Evolutionary conservation across 805 yeast species (phyloP).

Genomic region (Candida nitratophila): DNA sequence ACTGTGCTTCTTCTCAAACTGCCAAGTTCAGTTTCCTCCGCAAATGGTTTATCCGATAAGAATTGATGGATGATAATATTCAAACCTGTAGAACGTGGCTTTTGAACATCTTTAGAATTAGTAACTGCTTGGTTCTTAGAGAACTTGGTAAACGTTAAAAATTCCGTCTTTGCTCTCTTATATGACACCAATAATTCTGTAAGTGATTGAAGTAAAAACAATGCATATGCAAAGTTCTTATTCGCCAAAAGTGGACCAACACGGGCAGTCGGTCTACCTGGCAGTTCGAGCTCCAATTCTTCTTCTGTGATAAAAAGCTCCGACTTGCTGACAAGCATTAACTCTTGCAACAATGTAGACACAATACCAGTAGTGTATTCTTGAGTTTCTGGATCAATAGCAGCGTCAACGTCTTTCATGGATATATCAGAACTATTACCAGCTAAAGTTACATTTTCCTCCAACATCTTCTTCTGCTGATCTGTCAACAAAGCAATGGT

Average conservation of each 20-base stretch:
- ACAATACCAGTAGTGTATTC: not conserved
- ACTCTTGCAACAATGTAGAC: not conserved
- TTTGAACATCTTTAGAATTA: slow-evolving; percentile 30
- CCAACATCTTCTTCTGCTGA: slow-evolving; percentile 7
- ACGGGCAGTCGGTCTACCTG: no score
- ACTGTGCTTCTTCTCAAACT: slow-evolving; percentile 47
- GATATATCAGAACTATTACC: not conserved
- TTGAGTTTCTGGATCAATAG: not conserved
- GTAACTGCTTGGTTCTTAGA: slow-evolving; percentile 43
- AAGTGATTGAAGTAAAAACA: slow-evolving; percentile 60
- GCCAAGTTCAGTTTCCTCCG: slow-evolving; percentile 26
- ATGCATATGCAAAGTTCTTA: slow-evolving; percentile 53
- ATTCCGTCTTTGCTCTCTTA: slow-evolving; percentile 73
- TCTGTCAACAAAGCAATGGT: not conserved
- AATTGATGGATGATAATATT: slow-evolving; percentile 74
- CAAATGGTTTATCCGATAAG: slow-evolving; percentile 45
- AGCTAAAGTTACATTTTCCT: slow-evolving; percentile 8
- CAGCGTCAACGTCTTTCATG: not conserved
- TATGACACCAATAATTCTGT: slow-evolving; percentile 74
- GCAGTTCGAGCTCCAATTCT: not conserved
- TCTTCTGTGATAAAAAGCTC: not conserved
- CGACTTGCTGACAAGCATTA: slow-evolving; percentile 5
- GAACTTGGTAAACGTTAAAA: slow-evolving; percentile 71
- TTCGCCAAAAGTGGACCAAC: slow-evolving; percentile 31
- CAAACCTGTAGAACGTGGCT: slow-evolving; percentile 71